These are phyloP conservation scores for Tetrapyrgos nigripes DNA, from an alignment of 1,284 basidiomycete genomes.

Conservation along the genomic window DNA sequence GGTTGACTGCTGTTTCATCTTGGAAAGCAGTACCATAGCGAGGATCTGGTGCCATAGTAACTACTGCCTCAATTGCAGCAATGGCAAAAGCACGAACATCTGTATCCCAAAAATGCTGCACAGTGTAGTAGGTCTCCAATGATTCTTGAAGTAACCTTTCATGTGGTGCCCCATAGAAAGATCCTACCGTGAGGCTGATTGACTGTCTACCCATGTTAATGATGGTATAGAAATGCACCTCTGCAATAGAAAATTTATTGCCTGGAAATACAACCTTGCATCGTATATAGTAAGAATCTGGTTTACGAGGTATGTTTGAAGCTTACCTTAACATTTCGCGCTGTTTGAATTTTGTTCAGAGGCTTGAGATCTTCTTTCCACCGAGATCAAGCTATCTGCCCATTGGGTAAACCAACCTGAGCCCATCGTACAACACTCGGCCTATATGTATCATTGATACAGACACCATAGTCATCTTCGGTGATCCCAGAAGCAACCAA, in stretches of 20 bases:
- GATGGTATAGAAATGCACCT: constrained; percentile 15
- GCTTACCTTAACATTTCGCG: constrained; percentile 24
- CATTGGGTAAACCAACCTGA: constrained; percentile 17
- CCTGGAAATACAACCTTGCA: background rate
- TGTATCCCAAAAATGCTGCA: constrained; percentile 11
- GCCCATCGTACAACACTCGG: constrained; percentile 7
- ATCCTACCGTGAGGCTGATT: constrained; percentile 13
- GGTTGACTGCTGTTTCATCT: constrained; percentile 1
- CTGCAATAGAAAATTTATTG: constrained; percentile 1
- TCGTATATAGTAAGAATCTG: constrained; percentile 1
- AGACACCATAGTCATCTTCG: background rate
- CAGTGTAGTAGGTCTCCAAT: constrained; percentile 10
- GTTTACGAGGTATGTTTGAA: no score
- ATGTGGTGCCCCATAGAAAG: constrained; percentile 16
- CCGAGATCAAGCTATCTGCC: constrained; percentile 13
- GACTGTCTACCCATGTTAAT: background rate
- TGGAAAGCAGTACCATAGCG: constrained; percentile 1
- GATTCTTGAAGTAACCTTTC: constrained; percentile 5
- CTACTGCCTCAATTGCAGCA: constrained; percentile 9
- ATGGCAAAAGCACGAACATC: constrained; percentile 15
- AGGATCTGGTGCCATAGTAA: constrained; percentile 21
- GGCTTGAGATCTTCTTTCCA: constrained; percentile 15
- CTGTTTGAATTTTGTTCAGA: background rate
- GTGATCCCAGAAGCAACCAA: background rate
- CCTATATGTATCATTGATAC: background rate